These are phyloP conservation scores for Pseudocercospora fijiensis DNA, from an alignment of 2,329 filamentous ascomycete species.

Conservation along the genomic window DNA sequence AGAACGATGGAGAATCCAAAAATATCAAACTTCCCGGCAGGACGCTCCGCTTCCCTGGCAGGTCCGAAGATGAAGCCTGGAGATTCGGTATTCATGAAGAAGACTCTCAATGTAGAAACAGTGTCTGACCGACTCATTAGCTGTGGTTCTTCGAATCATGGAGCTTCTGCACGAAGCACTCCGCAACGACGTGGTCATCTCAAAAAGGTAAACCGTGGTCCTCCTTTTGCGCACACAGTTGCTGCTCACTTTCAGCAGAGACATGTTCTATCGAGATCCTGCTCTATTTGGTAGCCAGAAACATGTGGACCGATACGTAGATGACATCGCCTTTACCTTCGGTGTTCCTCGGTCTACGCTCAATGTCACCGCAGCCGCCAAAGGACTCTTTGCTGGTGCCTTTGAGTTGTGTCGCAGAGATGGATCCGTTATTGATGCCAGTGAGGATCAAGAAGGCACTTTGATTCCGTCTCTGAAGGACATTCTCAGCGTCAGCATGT, in stretches of 20 bases:
- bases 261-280: constrained; percentile 76
- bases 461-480: constrained; percentile 58
- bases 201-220: constrained; percentile 52
- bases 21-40: constrained; percentile 19
- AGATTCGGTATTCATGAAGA: constrained; percentile 48
- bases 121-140: constrained; percentile 37
- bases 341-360: constrained; percentile 62
- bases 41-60: constrained; percentile 54
- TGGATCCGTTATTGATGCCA: constrained; percentile 44
- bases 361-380: constrained; percentile 72
- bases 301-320: constrained; percentile 69
- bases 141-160: constrained; percentile 56
- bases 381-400: constrained; percentile 66
- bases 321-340: constrained; percentile 71
- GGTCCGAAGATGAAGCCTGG: constrained; percentile 57
- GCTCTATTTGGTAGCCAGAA: constrained; percentile 68
- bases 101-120: background rate
- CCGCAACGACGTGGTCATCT: constrained; percentile 49
- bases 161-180: constrained; percentile 57
- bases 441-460: constrained; percentile 53
- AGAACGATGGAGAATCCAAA: background rate
- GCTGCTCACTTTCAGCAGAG: constrained; percentile 50
- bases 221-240: background rate
- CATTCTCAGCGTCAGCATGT: constrained; percentile 54
- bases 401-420: constrained; percentile 51